A percentile compares a stretch with the other conserved stretches of the same genome.
These are phyloP conservation scores for Arabidopsis thaliana DNA, from an alignment of 345 rosid genomes.

Conservation along the genomic window DNA sequence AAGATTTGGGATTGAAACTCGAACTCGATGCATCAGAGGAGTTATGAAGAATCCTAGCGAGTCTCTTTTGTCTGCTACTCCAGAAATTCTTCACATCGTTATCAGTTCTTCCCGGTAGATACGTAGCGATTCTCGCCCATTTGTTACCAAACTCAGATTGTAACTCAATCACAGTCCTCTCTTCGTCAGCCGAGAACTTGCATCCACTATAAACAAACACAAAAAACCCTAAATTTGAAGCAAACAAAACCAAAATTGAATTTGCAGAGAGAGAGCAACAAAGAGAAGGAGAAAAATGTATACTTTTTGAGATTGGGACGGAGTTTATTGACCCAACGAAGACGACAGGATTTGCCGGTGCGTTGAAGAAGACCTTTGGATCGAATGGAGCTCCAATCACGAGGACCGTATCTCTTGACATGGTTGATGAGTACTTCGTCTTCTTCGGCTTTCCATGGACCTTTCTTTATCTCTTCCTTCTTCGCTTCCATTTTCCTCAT, in stretches of 20 bases:
- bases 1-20: slow-evolving; percentile 24
- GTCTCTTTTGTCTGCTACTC: slow-evolving; percentile 89
- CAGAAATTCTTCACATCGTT: slow-evolving; percentile 97
- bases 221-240: neutral
- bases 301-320: slow-evolving; percentile 90
- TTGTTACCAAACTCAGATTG: slow-evolving; percentile 87
- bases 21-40: slow-evolving; percentile 53
- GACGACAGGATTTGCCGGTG: slow-evolving; percentile 95
- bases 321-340: slow-evolving; percentile 98
- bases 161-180: slow-evolving; percentile 85
- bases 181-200: slow-evolving; percentile 88
- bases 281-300: neutral
- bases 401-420: slow-evolving; percentile 75
- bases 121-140: slow-evolving; percentile 95
- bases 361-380: slow-evolving; percentile 92
- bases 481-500: slow-evolving; percentile 53
- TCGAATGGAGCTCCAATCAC: slow-evolving; percentile 99
- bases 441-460: slow-evolving; percentile 96
- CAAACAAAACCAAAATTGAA: neutral
- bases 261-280: neutral
- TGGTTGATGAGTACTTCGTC: slow-evolving; percentile 78
- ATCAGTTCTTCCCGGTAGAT: slow-evolving; percentile 82
- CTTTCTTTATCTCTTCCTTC: slow-evolving; percentile 68
- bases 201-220: slow-evolving; percentile 58
- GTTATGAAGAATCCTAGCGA: slow-evolving; percentile 71